These are phyloP conservation scores for Leccinum solheimii DNA, from an alignment of 1,284 basidiomycete genomes.

Conservation along the genomic window DNA sequence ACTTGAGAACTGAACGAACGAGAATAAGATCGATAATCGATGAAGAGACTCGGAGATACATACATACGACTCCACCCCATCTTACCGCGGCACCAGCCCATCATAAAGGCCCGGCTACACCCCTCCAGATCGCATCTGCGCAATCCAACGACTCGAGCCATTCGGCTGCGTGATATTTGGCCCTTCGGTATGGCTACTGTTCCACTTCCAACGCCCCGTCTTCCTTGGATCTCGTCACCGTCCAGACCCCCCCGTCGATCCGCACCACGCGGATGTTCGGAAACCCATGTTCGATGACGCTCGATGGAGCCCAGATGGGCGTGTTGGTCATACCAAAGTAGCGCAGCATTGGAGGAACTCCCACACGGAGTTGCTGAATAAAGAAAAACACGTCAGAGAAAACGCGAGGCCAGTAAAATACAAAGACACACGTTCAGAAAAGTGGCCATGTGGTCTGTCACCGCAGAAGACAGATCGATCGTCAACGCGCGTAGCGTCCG, in stretches of 20 bases:
- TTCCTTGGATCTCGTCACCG: slow-evolving; percentile 36
- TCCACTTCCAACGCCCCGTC: slow-evolving; percentile 43
- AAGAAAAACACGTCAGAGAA: background rate
- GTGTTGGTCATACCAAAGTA: slow-evolving; percentile 56
- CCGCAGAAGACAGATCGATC: slow-evolving; percentile 44
- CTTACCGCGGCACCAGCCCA: background rate
- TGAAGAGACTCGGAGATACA: background rate
- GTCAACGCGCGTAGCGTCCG: slow-evolving; percentile 53
- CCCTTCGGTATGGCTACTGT: slow-evolving; percentile 55
- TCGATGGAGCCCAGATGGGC: slow-evolving; percentile 43
- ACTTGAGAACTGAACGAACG: background rate
- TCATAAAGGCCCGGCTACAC: slow-evolving; percentile 14
- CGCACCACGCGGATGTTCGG: slow-evolving; percentile 57
- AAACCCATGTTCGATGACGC: slow-evolving; percentile 57
- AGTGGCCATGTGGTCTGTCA: slow-evolving; percentile 36
- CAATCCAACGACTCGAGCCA: slow-evolving; percentile 66
- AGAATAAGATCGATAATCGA: background rate
- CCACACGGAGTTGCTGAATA: slow-evolving; percentile 57
- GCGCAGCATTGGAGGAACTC: slow-evolving; percentile 53
- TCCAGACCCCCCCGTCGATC: slow-evolving; percentile 57
- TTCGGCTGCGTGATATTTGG: slow-evolving; percentile 51
- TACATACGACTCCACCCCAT: too few species aligned
- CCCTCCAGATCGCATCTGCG: slow-evolving; percentile 44
- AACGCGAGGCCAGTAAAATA: slow-evolving; percentile 2
- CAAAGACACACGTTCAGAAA: slow-evolving; percentile 36